Evolutionary conservation across 768 basidiomycete species (phyloP).

Genomic region (Cystofilobasidium ferigula): DNA sequence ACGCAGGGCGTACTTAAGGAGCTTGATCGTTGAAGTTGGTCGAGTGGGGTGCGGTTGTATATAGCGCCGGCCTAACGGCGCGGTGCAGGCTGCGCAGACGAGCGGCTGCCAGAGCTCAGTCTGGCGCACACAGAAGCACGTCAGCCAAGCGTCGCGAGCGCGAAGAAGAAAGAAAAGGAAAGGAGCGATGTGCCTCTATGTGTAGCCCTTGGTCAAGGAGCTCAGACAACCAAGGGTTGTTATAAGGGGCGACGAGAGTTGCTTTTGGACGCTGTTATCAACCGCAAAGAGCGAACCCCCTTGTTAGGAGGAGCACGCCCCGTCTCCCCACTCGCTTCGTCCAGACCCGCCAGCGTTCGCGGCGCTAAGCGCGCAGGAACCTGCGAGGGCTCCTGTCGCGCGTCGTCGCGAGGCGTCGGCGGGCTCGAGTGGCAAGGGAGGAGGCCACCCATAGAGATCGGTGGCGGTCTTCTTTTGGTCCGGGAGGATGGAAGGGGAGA

Average conservation of each 20-base stretch:
- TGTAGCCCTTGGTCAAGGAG: slow-evolving; percentile 74
- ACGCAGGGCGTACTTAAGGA: slow-evolving; percentile 80
- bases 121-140: slow-evolving; percentile 29
- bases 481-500: slow-evolving; percentile 18
- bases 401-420: slow-evolving; percentile 22
- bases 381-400: slow-evolving; percentile 49
- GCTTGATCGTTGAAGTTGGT: slow-evolving; percentile 40
- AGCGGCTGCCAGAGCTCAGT: slow-evolving; percentile 21
- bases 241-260: slow-evolving; percentile 33
- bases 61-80: slow-evolving; percentile 10
- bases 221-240: slow-evolving; percentile 78
- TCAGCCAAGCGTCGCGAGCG: slow-evolving; percentile 24
- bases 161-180: slow-evolving; percentile 18
- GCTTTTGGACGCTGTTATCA: slow-evolving; percentile 94
- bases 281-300: slow-evolving; percentile 47
- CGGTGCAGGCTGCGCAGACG: slow-evolving; percentile 13
- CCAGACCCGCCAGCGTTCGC: slow-evolving; percentile 1
- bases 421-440: slow-evolving; percentile 36
- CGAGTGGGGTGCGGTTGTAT: slow-evolving; percentile 14
- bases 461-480: slow-evolving; percentile 76
- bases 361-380: slow-evolving; percentile 43
- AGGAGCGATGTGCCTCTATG: slow-evolving; percentile 54
- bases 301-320: neutral
- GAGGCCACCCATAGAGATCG: slow-evolving; percentile 57
- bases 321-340: slow-evolving; percentile 7